Percentiles rank a stretch among this genome's conserved stretches.
Evolutionary conservation across 495 filamentous ascomycete genomes (phyloP).

Genomic region (Penicillium arizonense): DNA sequence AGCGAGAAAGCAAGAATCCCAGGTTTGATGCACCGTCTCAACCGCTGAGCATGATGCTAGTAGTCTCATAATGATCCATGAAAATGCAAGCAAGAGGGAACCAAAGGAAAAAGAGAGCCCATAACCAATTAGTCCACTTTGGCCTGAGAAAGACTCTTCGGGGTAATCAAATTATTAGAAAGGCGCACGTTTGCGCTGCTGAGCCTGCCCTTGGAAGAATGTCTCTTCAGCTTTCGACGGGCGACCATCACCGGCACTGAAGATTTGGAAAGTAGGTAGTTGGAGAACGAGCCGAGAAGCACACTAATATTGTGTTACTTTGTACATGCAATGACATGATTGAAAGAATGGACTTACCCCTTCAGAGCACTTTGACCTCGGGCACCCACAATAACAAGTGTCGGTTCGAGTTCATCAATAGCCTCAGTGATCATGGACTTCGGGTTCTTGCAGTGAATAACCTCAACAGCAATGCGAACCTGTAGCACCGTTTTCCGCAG

Average conservation of each 20-base stretch:
- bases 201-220: conserved; percentile 59
- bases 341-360: conserved; percentile 58
- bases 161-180: conserved; percentile 69
- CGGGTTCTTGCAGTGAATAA: conserved; percentile 96
- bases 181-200: conserved; percentile 54
- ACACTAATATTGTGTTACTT: conserved; percentile 54
- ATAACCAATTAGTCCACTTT: conserved; percentile 55
- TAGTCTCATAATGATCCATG: neutral
- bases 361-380: conserved; percentile 88
- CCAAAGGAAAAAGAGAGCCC: conserved; percentile 7
- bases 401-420: conserved; percentile 87
- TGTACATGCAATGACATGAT: neutral
- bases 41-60: conserved; percentile 2
- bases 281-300: conserved; percentile 91
- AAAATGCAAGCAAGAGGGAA: conserved; percentile 7
- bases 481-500: conserved; percentile 88
- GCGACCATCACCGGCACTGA: conserved; percentile 97
- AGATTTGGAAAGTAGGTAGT: conserved; percentile 93
- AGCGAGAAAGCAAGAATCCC: neutral
- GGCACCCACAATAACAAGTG: conserved; percentile 89
- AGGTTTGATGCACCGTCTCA: neutral
- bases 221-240: conserved; percentile 72
- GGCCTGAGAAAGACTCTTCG: conserved; percentile 60
- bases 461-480: conserved; percentile 88
- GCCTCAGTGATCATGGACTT: conserved; percentile 83